Percentiles rank a stretch among this genome's conserved stretches.
These are phyloP conservation scores for Thermothelomyces thermophilus DNA, from an alignment of 2,329 filamentous ascomycete species.

Conservation along the genomic window DNA sequence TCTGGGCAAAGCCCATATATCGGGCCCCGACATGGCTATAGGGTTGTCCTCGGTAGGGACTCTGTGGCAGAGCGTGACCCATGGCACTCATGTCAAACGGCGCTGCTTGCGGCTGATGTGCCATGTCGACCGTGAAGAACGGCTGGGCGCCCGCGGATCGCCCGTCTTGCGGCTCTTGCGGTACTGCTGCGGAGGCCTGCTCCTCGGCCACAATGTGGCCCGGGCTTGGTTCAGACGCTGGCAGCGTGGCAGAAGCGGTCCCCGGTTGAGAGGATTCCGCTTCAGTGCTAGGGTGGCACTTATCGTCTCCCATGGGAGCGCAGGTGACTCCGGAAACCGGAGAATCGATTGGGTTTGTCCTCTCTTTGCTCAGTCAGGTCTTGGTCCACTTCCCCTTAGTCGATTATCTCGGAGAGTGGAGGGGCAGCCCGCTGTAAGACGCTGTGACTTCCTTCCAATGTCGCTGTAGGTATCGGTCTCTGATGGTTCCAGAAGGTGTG, in stretches of 20 bases:
- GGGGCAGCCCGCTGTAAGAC: too few relatives aligned
- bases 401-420: too few relatives aligned
- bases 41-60: constrained; percentile 34
- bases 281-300: constrained; percentile 24
- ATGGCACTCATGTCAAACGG: constrained; percentile 44
- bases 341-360: too few relatives aligned
- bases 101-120: constrained; percentile 30
- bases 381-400: too few relatives aligned
- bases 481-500: too few relatives aligned
- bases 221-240: constrained; percentile 8
- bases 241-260: constrained; percentile 11
- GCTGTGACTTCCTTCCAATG: too few relatives aligned
- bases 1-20: constrained; percentile 25
- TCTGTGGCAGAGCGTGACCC: constrained; percentile 38
- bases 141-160: constrained; percentile 32
- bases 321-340: not conserved
- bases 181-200: constrained; percentile 20
- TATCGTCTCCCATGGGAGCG: constrained; percentile 24
- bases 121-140: constrained; percentile 38
- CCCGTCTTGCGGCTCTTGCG: constrained; percentile 19
- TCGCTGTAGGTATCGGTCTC: too few relatives aligned
- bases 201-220: constrained; percentile 20
- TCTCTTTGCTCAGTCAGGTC: too few relatives aligned
- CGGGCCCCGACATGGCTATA: constrained; percentile 32
- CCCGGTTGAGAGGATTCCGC: constrained; percentile 27